Base-by-base conservation (phyloP, 805 yeast genomes). In the Spathaspora hagerdaliae region DNA sequence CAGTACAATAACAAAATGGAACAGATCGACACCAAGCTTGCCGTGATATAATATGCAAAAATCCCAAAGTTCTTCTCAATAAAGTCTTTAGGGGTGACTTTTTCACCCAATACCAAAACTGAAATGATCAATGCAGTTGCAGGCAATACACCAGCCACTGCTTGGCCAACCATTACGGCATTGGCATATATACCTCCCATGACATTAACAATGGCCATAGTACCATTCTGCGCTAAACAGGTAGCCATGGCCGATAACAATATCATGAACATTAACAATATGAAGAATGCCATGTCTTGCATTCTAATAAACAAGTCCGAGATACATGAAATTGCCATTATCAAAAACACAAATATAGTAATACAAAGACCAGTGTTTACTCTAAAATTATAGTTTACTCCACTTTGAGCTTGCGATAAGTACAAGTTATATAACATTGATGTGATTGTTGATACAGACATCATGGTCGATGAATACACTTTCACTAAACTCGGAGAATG, bases 81-180 rank as follows among this genome's bases (percentile, higher is more conserved):
- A 36, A 60, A 56, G 29, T 56, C 49, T 31, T 60, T 50, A 27
- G 60, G 51, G 4, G 45, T 36, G 14, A 48, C 42, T n/a, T 53
- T 55, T 5, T 66, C 71, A 7, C 73, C 77, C 10, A 67, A 65
- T 5, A 68, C 39, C 42, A 78, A 56, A 26, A 79, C 80, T 9
- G 85, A 78, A 9, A 76, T 48, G 49, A 82, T 83, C 53, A 81
- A 76, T 11, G 85, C 82, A 14, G 86, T 59, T 0, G 96, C 82
- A 2, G 99, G 98, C 32, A 92, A 67, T 0, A 94, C 96, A 2
- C 99, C 99, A 0, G 97, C 89, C 13, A 92, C 69, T 0, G 96
- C 96, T 63, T 92, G 96, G 1, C 99, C 99, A 3, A 91, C 91
- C 85, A 94, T 87, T 1, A 85, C 85, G 0, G 87, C 95, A 57